phyloP scores from a whole-genome alignment of 768 basidiomycete genomes.

The Leccinellum albellum region DNA sequence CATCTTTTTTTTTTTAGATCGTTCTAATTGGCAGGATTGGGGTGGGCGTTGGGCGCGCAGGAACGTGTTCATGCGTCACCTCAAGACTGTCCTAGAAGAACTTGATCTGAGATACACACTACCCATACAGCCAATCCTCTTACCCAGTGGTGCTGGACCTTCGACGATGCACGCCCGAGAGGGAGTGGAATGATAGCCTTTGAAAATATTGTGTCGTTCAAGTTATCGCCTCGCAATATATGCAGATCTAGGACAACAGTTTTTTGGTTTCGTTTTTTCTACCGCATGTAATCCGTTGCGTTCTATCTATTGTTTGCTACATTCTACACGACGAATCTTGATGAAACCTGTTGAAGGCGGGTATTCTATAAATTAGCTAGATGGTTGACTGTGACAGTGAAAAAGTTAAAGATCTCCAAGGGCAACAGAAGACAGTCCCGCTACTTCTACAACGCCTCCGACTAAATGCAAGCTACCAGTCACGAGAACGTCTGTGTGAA shows the following conservation, averaged over 20 bases:
- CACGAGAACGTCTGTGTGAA: constrained; percentile 64
- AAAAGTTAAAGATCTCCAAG: constrained; percentile 38
- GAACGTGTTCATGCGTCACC: constrained; percentile 69
- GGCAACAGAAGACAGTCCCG: constrained; percentile 69
- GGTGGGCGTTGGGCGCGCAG: constrained; percentile 75
- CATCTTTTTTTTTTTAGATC: constrained; percentile 41
- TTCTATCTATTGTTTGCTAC: not conserved
- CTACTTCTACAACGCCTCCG: constrained; percentile 91
- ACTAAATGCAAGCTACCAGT: constrained; percentile 92
- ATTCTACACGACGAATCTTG: not conserved
- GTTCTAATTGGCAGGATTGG: constrained; percentile 86
- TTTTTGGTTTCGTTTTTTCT: not conserved
- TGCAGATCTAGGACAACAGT: not conserved
- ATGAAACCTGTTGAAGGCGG: constrained; percentile 37
- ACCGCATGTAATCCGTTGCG: not conserved
- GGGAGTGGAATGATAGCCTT: not conserved
- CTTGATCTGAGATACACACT: constrained; percentile 67
- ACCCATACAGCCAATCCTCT: constrained; percentile 68
- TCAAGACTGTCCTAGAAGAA: constrained; percentile 69
- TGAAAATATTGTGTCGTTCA: not conserved
- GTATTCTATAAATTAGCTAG: constrained; percentile 13
- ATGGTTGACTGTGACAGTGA: not conserved
- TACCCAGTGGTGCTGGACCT: constrained; percentile 33
- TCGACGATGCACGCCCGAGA: not conserved
- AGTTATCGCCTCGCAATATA: not conserved